Evolutionary conservation across 2,329 filamentous ascomycete genomes (phyloP).

Genomic region (Lecanosticta acicola): DNA sequence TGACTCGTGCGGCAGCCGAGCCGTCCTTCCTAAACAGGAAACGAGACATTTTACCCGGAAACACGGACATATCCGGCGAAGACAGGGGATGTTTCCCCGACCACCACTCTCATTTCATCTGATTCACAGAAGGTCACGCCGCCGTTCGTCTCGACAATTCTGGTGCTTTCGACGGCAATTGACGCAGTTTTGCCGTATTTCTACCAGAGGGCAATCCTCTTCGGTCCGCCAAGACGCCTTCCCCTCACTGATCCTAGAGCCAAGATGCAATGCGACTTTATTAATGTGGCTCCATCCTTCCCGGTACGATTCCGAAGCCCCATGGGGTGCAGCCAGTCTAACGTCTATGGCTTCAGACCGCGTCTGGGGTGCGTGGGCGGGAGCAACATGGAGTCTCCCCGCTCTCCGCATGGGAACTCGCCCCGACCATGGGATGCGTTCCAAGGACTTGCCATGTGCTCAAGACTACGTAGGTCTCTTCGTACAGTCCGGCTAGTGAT

Average conservation of each 20-base stretch:
- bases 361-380: not conserved
- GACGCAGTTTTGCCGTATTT: no score
- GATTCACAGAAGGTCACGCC: not conserved
- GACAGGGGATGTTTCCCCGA: no score
- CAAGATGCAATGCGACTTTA: no score
- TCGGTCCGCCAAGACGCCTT: not conserved
- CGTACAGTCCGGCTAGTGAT: not conserved
- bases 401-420: not conserved
- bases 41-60: no score
- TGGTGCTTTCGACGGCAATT: not conserved
- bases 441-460: slow-evolving; percentile 6
- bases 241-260: no score
- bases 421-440: not conserved
- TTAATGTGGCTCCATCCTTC: no score
- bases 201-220: no score
- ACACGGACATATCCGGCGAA: no score
- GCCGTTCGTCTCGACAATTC: not conserved
- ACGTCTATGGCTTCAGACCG: not conserved
- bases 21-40: no score
- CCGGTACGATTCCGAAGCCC: not conserved
- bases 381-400: slow-evolving; percentile 3
- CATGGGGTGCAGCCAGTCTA: slow-evolving; percentile 4
- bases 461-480: not conserved
- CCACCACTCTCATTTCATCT: no score
- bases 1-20: no score